These are phyloP conservation scores for Davidsoniella australis DNA, from an alignment of 2,329 filamentous ascomycete species.

Conservation along the genomic window DNA sequence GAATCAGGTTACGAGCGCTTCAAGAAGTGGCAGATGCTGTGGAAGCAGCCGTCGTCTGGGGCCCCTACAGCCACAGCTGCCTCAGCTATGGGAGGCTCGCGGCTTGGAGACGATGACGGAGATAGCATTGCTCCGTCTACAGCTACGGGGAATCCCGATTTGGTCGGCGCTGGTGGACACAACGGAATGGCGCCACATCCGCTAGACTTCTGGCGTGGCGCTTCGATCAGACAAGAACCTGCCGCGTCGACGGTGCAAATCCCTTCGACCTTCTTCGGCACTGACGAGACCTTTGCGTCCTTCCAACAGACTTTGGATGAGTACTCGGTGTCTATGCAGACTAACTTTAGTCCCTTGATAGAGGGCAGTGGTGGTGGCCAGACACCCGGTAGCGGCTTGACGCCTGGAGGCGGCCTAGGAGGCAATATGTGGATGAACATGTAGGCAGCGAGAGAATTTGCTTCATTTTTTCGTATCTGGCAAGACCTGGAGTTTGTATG, in stretches of 20 bases:
- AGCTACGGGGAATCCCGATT: not conserved
- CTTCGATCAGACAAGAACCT: conserved; percentile 14
- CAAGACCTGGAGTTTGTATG: too few relatives aligned
- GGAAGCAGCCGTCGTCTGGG: conserved; percentile 16
- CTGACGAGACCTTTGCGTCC: conserved; percentile 22
- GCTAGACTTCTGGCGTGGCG: conserved; percentile 9
- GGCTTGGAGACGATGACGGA: conserved; percentile 10
- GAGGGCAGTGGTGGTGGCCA: not conserved
- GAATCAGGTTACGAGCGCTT: conserved; percentile 31
- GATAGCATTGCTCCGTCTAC: conserved; percentile 7
- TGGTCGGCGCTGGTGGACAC: not conserved
- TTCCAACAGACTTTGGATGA: conserved; percentile 24
- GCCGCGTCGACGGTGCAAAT: conserved; percentile 17
- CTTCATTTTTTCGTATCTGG: not conserved
- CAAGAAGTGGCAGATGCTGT: conserved; percentile 34
- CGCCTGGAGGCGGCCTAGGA: not conserved
- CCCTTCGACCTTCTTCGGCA: conserved; percentile 21
- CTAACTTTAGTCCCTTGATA: conserved; percentile 3
- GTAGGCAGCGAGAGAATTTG: not conserved
- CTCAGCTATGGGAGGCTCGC: not conserved
- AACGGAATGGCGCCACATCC: conserved; percentile 7
- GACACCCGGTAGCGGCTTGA: not conserved
- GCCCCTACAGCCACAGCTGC: not conserved
- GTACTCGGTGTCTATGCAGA: conserved; percentile 17
- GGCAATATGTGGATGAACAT: conserved; percentile 11